phyloP scores from a whole-genome alignment of 2,329 filamentous ascomycete genomes.

The Blumeria graminis region DNA sequence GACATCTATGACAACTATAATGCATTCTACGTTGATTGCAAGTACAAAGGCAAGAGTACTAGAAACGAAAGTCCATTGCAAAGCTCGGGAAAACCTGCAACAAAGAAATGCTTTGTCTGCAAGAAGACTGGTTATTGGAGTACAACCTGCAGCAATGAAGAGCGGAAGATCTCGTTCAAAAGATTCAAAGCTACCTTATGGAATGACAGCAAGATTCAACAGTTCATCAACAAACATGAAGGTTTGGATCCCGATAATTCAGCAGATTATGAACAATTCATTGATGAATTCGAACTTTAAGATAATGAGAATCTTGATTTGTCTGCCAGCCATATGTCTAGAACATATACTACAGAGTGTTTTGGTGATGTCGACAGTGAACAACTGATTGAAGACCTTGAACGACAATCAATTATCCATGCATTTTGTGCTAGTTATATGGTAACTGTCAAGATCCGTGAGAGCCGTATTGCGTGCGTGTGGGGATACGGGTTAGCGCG shows the following conservation, averaged over 20 bases:
- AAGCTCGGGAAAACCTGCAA: no score
- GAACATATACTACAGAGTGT: neutral
- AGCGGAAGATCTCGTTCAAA: neutral
- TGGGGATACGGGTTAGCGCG: no score
- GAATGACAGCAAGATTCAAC: neutral
- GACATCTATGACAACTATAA: no score
- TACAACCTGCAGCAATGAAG: neutral
- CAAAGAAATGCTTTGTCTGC: conserved; percentile 2
- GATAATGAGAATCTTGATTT: neutral
- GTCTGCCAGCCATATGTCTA: neutral
- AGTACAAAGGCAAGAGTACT: no score
- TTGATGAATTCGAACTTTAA: neutral
- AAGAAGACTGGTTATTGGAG: neutral
- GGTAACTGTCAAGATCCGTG: no score
- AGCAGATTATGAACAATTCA: neutral
- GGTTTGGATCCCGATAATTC: neutral
- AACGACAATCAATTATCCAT: neutral
- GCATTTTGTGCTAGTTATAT: neutral
- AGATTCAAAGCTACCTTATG: neutral
- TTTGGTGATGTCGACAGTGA: neutral
- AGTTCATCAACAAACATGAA: neutral
- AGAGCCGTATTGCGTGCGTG: no score
- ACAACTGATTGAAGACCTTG: neutral
- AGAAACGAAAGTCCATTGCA: no score
- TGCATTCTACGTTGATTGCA: no score